Evolutionary conservation across 1,284 basidiomycete genomes (phyloP), one percentile per base, ranked within the genome.

Genomic region (Pterula multifida): DNA sequence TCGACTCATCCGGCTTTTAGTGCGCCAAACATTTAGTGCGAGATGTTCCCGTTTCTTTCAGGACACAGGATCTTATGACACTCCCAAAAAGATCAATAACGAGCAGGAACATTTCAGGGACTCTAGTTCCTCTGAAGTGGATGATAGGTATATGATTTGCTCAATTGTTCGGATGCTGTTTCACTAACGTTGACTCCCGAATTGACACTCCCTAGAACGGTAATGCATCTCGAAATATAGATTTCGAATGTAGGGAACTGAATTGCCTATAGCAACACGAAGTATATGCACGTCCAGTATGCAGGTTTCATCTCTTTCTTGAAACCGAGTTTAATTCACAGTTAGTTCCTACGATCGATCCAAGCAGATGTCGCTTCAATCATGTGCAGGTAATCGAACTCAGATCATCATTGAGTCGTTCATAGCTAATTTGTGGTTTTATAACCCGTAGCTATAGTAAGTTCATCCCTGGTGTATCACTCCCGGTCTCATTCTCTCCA

Each of bases 361-460:
- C 73, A 79, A 56, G 80, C 81, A 0, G 78, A 78, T 50, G 81
- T 83, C 2, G 79, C 79, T 3, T 67, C 76, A 2, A 71, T 85
- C 46, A 85, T 85, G 82, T 85, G 80, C 63, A 78, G 78, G 39
- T 22, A 42, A 42, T 6, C 32, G n/a, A n/a, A 35, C 32, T 35
- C 9, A 35, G 11, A 35, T n/a, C 32, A 9, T 9, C 32, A n/a
- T n/a, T n/a, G n/a, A n/a, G n/a, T n/a, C 28, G 28, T 32, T 32
- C 28, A n/a, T 35, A 35, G 9, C n/a, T 35, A n/a, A 9, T 35
- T 35, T 9, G 32, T 35, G 32, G n/a, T 35, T 35, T n/a, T 35
- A n/a, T n/a, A n/a, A n/a, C 32, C n/a, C 32, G n/a, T 22, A 42
- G 39, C 47, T 85, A 84, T 62, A 80, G 76, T 72, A 55, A 54